Percentiles rank a stretch among this genome's conserved stretches.
phyloP scores from a whole-genome alignment of 2,329 filamentous ascomycete genomes.

The Cercospora sojina region DNA sequence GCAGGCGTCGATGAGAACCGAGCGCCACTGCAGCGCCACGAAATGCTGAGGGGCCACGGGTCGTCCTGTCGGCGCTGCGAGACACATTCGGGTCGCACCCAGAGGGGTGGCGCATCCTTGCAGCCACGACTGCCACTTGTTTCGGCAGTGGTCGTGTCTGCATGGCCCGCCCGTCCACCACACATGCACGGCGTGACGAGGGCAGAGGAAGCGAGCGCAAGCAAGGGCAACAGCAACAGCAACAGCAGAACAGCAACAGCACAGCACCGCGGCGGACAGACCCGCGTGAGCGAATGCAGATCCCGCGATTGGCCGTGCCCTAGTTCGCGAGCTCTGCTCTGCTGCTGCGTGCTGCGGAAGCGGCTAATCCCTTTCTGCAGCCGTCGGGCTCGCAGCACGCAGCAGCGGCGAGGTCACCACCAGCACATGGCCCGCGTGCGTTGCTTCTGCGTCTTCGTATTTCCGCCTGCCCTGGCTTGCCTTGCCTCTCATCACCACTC shows the following conservation, averaged over 20 bases:
- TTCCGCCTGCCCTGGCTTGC: neutral
- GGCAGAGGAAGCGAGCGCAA: neutral
- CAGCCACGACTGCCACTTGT: neutral
- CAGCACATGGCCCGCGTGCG: neutral
- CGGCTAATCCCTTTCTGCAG: neutral
- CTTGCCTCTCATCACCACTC: neutral
- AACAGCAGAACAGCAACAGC: neutral
- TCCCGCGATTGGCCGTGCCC: neutral
- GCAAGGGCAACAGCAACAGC: neutral
- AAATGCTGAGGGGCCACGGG: neutral
- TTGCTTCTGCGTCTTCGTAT: neutral
- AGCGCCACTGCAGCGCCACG: neutral
- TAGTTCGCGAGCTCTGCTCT: neutral
- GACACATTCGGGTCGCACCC: neutral
- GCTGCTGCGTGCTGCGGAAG: neutral
- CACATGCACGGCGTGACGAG: neutral
- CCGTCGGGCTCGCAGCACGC: neutral
- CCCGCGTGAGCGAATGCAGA: neutral
- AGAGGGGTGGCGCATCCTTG: neutral
- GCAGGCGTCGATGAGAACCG: neutral
- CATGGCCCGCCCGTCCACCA: constrained; percentile 1
- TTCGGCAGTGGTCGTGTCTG: neutral
- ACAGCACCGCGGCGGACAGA: no score
- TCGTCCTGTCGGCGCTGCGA: neutral
- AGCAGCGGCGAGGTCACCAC: neutral